A percentile compares a stretch with the other conserved stretches of the same genome.
Conservation (phyloP, 352 stramenopile genomes). For the Phytophthora palmivora region DNA sequence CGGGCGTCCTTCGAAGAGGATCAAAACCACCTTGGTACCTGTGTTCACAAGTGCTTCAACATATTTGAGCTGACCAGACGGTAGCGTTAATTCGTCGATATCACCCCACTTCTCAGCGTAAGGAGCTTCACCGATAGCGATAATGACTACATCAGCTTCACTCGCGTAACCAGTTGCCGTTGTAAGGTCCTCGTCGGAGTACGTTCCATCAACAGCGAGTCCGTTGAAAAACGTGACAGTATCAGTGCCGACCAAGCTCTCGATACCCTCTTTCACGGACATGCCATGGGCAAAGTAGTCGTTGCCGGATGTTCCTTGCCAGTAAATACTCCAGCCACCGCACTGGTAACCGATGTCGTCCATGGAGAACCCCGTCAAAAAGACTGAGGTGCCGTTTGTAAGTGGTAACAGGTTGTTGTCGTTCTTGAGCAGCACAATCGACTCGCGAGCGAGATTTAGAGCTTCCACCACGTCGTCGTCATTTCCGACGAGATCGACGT, state of each 20-base stretch:
- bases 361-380: constrained; percentile 62
- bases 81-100: constrained; percentile 73
- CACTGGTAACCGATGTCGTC: constrained; percentile 71
- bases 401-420: constrained; percentile 54
- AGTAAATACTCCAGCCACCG: constrained; percentile 82
- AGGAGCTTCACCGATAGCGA: constrained; percentile 43
- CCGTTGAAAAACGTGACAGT: constrained; percentile 47
- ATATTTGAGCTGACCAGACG: constrained; percentile 72
- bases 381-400: constrained; percentile 37
- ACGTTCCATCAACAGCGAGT: constrained; percentile 30
- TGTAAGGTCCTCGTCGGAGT: constrained; percentile 33
- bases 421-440: constrained; percentile 85
- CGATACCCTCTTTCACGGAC: constrained; percentile 39
- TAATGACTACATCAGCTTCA: constrained; percentile 34
- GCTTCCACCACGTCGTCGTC: constrained; percentile 49
- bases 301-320: constrained; percentile 78
- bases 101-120: constrained; percentile 82
- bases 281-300: constrained; percentile 55
- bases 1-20: constrained; percentile 75
- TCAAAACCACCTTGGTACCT: constrained; percentile 67
- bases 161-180: constrained; percentile 28
- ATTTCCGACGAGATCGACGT: constrained; percentile 49
- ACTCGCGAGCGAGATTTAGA: constrained; percentile 69
- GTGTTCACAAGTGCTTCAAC: constrained; percentile 65
- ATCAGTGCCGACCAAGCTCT: constrained; percentile 27